Base-by-base conservation (phyloP, 2,329 filamentous ascomycete species). In the Zasmidium angulare region DNA sequence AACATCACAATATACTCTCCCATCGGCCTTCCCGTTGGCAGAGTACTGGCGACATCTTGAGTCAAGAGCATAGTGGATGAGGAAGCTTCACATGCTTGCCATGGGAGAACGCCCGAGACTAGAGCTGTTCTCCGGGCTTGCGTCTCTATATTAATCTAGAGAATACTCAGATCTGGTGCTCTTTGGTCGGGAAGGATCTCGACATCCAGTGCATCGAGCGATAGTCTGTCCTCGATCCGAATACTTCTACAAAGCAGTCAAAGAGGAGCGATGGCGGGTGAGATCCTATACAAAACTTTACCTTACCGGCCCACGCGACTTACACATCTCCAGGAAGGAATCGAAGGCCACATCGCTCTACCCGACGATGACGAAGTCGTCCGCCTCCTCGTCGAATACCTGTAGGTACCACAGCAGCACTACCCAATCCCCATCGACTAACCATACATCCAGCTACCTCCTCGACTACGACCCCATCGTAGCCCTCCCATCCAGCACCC, bases 311-410 rank as follows among this genome's bases (percentile, higher is more conserved):
- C 49, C 11, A 7, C 23, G 21, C 12, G 9, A 48, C 49, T 52
- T 19, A 62, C 40, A 55, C 20, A 51, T 12, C 10, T 7, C n/a
- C 40, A 70, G 68, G 63, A 66, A 23, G 60, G 59, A n/a, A 57
- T 61, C 17, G 56, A 66, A 55, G 64, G 65, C 14, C 64, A 68
- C 23, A 58, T 70, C 22, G 46, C 46, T 11, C 48, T 70, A 7
- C 46, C 60, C n/a, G 65, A 68, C 23, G 66, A 70, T 21, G 63
- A 68, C 7, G 67, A 67, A 53, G 55, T 69, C 26, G 61, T 69
- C 21, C 36, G 63, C n/a, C 58, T 68, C 2, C 48, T 69, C 4
- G 54, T 69, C 40, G 66, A 69, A 48, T 68, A 69, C 56, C 62
- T 69, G 26, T 29, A 29, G 11, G 26, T 29, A 29, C n/a, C n/a